Evolutionary conservation across 2,329 filamentous ascomycete species (phyloP).

Genomic region (Hypocreales sp.): DNA sequence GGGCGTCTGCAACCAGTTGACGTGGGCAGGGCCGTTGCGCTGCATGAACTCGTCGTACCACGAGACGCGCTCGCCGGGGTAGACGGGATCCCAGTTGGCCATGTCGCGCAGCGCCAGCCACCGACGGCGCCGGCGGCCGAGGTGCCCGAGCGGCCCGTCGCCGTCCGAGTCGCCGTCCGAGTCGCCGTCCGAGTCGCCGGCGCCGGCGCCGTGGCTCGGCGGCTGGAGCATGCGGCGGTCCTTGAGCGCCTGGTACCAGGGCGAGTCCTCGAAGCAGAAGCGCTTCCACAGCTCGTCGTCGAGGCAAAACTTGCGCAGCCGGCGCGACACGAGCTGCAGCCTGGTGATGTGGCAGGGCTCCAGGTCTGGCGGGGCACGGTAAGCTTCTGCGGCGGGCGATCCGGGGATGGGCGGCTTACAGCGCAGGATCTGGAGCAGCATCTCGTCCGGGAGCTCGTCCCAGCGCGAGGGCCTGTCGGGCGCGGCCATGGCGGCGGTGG

Average conservation of each 20-base stretch:
- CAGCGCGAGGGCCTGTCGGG: slow-evolving; percentile 9
- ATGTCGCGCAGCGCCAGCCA: slow-evolving; percentile 32
- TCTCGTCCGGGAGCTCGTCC: slow-evolving; percentile 46
- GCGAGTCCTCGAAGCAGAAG: slow-evolving; percentile 56
- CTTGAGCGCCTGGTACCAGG: slow-evolving; percentile 46
- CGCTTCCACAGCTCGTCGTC: slow-evolving; percentile 66
- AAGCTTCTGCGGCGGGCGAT: background rate
- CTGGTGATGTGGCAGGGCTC: slow-evolving; percentile 33
- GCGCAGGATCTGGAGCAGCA: slow-evolving; percentile 45
- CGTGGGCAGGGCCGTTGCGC: slow-evolving; percentile 54
- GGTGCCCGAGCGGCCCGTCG: slow-evolving; percentile 3
- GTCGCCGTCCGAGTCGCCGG: no score
- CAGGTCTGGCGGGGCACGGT: slow-evolving; percentile 12
- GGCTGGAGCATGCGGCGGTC: no score
- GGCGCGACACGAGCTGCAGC: slow-evolving; percentile 54
- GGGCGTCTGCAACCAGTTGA: slow-evolving; percentile 64
- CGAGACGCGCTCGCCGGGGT: slow-evolving; percentile 52
- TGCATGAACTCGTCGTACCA: slow-evolving; percentile 90
- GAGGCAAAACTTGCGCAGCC: slow-evolving; percentile 50
- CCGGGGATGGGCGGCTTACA: slow-evolving; percentile 26
- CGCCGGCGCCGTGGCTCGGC: no score
- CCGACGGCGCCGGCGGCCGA: slow-evolving; percentile 2
- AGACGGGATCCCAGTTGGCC: slow-evolving; percentile 73
- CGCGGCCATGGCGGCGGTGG: slow-evolving; percentile 13
- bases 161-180: no score